Evolutionary conservation across 2,329 filamentous ascomycete genomes (phyloP), one percentile per base, ranked within the genome.

Genomic region (Colletotrichum liriopes): DNA sequence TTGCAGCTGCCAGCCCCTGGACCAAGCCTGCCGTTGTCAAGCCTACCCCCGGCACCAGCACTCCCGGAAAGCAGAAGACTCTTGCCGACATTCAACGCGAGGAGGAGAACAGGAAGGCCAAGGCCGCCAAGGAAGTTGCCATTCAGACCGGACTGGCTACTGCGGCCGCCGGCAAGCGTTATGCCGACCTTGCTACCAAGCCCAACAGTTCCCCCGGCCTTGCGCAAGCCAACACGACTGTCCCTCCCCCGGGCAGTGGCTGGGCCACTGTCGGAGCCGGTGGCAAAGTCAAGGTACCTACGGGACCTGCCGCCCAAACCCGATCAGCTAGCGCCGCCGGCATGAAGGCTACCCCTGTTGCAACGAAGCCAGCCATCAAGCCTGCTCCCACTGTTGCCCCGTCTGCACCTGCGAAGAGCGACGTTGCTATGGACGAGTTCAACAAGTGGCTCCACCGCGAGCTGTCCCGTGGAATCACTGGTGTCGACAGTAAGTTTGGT

Each of bases 251-350:
- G n/a, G 81, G 79, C 63, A 81, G 80, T 68, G 94, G 95, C 1
- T 99, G 96, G 96, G 96, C 95, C 14, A 98, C 95, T 0, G 96
- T 99, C 51, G 96, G 96, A 59, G 95, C 96, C 43, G 93, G 95
- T 75, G 96, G 96, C 18, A 99, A 98, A 85, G 90, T 93, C 61
- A 98, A 98, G 86, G 85, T 90, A 37, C 93, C 94, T 7, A 88
- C 87, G 3, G 89, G 86, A 0, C 87, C 91, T 18, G 84, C 87
- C 2, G 85, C 87, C 6, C 85, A 86, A 74, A 77, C 78, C 45
- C 87, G 88, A 29, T 80, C 87, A 18, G 78, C 79, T 6, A 89
- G 87, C 74, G 78, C 83, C 16, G 78, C 79, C 23, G 83, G 76
- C 67, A 74, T 84, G 75, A 88, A 90, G 80, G 78, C 81, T 3